Evolutionary conservation across 495 filamentous ascomycete genomes (phyloP).

Genomic region (Trichoderma virens): DNA sequence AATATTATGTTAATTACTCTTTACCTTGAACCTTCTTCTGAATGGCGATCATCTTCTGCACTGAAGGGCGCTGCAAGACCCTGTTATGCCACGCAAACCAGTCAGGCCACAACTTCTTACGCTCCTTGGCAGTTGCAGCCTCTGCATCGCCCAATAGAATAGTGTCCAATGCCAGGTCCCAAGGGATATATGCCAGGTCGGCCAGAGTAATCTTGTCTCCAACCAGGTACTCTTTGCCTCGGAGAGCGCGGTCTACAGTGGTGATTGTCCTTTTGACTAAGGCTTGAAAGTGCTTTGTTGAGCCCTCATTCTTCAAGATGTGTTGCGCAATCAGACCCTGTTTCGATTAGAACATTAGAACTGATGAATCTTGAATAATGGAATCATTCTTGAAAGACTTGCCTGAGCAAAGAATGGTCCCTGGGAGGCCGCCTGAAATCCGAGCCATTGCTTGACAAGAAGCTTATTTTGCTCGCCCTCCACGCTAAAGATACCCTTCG

Average conservation of each 20-base stretch:
- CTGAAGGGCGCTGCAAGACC: background rate
- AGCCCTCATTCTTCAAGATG: background rate
- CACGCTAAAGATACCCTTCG: background rate
- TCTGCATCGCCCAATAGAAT: background rate
- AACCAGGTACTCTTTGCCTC: background rate
- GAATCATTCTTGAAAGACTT: background rate
- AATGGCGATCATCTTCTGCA: background rate
- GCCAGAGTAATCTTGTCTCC: background rate
- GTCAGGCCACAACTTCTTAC: background rate
- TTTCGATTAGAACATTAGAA: background rate
- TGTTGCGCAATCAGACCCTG: background rate
- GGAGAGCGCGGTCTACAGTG: background rate
- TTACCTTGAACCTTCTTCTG: background rate
- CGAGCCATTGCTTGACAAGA: background rate
- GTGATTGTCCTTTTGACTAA: background rate
- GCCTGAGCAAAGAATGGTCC: background rate
- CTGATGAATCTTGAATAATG: background rate
- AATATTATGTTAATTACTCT: too few relatives aligned
- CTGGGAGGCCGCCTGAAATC: background rate
- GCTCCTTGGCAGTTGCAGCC: background rate
- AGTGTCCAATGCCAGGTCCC: background rate
- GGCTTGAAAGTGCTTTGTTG: background rate
- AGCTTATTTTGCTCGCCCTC: background rate
- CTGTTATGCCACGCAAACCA: background rate
- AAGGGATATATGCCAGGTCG: background rate